Evolutionary conservation across 2,329 filamentous ascomycete species (phyloP), one percentile per base, ranked within the genome.

Genomic region (Achaetomium macrosporum): DNA sequence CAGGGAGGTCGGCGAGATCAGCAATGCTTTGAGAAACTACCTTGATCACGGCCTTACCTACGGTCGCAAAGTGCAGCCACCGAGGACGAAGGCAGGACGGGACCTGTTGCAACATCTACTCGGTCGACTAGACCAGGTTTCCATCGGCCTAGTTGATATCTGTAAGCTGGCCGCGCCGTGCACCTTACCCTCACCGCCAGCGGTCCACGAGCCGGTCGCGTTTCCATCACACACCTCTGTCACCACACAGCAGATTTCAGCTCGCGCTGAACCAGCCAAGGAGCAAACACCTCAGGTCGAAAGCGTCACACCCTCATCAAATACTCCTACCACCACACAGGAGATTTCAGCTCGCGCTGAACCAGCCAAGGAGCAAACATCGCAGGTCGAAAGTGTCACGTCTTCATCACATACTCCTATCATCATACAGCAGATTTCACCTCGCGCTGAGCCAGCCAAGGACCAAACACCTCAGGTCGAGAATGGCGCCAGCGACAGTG

Each of bases 11-110:
- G 49, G 55, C 50, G 50, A 53, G 36, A 59, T 63, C 36, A 49
- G 57, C 42, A 48, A 48, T 25, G 53, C 50, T 5, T 51, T 63
- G n/a, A 36, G 59, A 25, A 54, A 30, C 12, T 62, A 61, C 47
- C 50, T 62, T 11, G 50, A 60, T 10, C 42, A 58, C 3, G 59
- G 59, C 47, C 17, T 47, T 42, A 54, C 53, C 17, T 44, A 44
- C 11, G 42, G 53, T 15, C 59, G 60, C 51, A 59, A 59, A 40
- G 57, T 63, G 46, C 60, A 62, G 51, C 57, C 57, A 39, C 59
- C 60, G 7, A 54, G 31, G 31, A 58, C 60, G 11, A 61, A 61
- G 49, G 59, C 55, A 11, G 57, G 51, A n/a, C 49, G 59, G 31
- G 59, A 61, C 16, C 50, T 60, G 44, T 42, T 63, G 29, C 51